A percentile compares a stretch with the other conserved stretches of the same genome.
phyloP scores from a whole-genome alignment of 1,284 basidiomycete species.

The Ceratobasidium sp. region DNA sequence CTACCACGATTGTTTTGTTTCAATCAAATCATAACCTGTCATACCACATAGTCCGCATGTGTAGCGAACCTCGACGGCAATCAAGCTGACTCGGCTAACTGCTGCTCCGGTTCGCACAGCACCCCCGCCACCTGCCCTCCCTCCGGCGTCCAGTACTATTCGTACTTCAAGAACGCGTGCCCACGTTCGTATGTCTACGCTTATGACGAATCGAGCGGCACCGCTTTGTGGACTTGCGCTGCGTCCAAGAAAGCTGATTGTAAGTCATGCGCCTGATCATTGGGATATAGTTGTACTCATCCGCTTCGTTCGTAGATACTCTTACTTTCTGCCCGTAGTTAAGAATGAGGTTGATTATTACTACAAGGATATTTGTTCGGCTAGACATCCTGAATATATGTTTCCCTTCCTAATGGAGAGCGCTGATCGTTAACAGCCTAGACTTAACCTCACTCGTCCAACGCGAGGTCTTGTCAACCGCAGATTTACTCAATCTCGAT shows the following conservation, averaged over 20 bases:
- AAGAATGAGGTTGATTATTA: too few relatives aligned
- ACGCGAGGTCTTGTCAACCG: too few relatives aligned
- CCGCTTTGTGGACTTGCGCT: conserved; percentile 67
- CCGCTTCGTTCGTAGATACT: conserved; percentile 57
- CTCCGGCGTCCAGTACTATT: conserved; percentile 63
- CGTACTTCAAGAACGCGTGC: conserved; percentile 70
- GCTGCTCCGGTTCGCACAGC: conserved; percentile 67
- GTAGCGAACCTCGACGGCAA: conserved; percentile 67
- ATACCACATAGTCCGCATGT: conserved; percentile 61
- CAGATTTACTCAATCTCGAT: too few relatives aligned
- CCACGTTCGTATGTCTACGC: conserved; percentile 71
- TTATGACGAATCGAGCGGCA: conserved; percentile 68
- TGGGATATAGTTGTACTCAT: background rate
- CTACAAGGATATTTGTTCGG: too few relatives aligned
- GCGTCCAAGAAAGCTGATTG: conserved; percentile 62
- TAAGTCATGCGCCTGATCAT: conserved; percentile 15
- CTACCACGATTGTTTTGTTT: conserved; percentile 69
- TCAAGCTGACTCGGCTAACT: conserved; percentile 65
- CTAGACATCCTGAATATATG: too few relatives aligned
- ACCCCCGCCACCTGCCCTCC: conserved; percentile 60
- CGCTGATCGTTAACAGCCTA: too few relatives aligned
- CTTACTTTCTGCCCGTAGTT: conserved; percentile 68
- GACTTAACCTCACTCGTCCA: too few relatives aligned
- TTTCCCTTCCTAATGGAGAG: too few relatives aligned
- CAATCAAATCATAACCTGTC: conserved; percentile 62